Evolutionary conservation across 1,284 basidiomycete genomes (phyloP).

Genomic region (Hemileia vastatrix): DNA sequence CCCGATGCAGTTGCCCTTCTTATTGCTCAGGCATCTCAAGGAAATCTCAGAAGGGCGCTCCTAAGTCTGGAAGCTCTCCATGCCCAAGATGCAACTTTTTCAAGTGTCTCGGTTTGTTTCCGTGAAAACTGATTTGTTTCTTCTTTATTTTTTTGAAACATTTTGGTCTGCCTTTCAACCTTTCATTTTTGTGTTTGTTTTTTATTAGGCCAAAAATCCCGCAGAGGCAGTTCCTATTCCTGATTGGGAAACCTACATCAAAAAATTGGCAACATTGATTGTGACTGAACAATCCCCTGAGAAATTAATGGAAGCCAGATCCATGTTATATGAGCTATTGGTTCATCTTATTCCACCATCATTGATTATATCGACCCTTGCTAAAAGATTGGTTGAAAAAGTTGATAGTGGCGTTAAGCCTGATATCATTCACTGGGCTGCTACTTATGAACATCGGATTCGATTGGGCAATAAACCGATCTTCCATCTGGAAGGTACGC

Average conservation of each 20-base stretch:
- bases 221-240: conserved; percentile 77
- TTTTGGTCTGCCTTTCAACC: background rate
- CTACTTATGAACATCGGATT: conserved; percentile 88
- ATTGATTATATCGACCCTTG: conserved; percentile 74
- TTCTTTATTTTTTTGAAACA: conserved; percentile 30
- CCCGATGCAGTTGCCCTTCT: conserved; percentile 62
- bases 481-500: conserved; percentile 65
- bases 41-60: conserved; percentile 89
- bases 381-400: conserved; percentile 70
- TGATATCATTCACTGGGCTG: conserved; percentile 91
- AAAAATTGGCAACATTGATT: conserved; percentile 85
- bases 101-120: too few relatives aligned
- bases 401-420: conserved; percentile 80
- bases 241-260: conserved; percentile 98
- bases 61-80: conserved; percentile 89
- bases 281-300: conserved; percentile 86
- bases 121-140: too few relatives aligned
- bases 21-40: conserved; percentile 70
- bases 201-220: conserved; percentile 53
- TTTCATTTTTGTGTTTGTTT: too few relatives aligned
- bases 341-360: conserved; percentile 97
- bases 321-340: conserved; percentile 88
- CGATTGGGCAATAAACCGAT: conserved; percentile 85
- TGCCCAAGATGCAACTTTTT: conserved; percentile 56
- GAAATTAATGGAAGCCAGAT: conserved; percentile 78